Percentiles rank a stretch among this genome's conserved stretches.
phyloP scores from a whole-genome alignment of 139 green algal species.

The Coccomyxa sp. region DNA sequence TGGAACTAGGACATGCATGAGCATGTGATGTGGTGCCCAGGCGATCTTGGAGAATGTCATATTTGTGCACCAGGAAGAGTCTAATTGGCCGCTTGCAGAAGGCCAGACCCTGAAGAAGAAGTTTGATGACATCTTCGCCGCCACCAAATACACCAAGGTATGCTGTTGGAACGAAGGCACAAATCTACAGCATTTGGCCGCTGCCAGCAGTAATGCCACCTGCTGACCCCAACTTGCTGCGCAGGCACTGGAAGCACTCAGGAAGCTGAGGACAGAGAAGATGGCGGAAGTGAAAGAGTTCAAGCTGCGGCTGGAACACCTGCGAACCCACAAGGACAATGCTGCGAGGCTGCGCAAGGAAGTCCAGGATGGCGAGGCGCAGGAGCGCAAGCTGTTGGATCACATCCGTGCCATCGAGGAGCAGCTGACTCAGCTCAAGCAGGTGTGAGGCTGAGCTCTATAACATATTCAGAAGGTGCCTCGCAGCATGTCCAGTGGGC shows the following conservation, averaged over 20 bases:
- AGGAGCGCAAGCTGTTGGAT: slow-evolving; percentile 12
- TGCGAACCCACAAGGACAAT: slow-evolving; percentile 56
- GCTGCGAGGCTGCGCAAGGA: slow-evolving; percentile 25
- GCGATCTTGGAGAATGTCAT: slow-evolving; percentile 96
- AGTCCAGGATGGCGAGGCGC: slow-evolving; percentile 15
- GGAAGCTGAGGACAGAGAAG: slow-evolving; percentile 85
- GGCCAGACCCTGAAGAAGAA: slow-evolving; percentile 87
- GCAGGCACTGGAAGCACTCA: slow-evolving; percentile 81
- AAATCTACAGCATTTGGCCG: not conserved
- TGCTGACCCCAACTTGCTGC: slow-evolving; percentile 6
- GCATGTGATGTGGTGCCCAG: slow-evolving; percentile 1
- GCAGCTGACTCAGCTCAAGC: not conserved
- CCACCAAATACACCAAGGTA: slow-evolving; percentile 92
- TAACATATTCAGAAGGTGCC: not conserved
- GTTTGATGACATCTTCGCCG: slow-evolving; percentile 98
- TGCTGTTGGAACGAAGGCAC: not conserved
- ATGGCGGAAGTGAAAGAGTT: slow-evolving; percentile 46
- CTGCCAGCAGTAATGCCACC: not conserved
- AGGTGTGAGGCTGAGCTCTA: slow-evolving; percentile 5
- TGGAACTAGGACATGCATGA: not conserved
- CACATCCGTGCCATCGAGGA: slow-evolving; percentile 29
- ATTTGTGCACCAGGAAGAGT: slow-evolving; percentile 99
- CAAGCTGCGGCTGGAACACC: slow-evolving; percentile 64
- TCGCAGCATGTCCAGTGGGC: not conserved
- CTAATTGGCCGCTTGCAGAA: slow-evolving; percentile 95